Evolutionary conservation across 768 basidiomycete species (phyloP), one percentile per base, ranked within the genome.

Genomic region (Russula vinacea): DNA sequence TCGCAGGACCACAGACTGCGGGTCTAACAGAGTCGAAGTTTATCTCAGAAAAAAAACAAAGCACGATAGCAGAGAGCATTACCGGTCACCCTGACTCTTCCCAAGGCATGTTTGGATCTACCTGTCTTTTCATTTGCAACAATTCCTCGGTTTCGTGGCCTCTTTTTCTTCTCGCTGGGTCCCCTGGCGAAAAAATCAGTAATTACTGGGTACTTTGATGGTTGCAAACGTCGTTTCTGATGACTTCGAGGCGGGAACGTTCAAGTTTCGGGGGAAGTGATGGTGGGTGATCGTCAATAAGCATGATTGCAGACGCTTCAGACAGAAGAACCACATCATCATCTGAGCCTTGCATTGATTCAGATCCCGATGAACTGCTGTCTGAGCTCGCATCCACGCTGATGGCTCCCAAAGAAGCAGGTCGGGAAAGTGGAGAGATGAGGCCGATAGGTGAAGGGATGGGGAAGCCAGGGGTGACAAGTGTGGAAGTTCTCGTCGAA

Each of bases 381-480:
- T 32, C 47, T 6, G 60, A 32, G 35, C 55, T 51, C 16, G 49
- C 8, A 22, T 61, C 33, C 10, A 47, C 51, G n/a, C 59, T 61
- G 29, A 61, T 57, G 10, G 50, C 56, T 13, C 14, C 24, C 45
- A 35, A 6, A 2, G 55, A 65, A 26, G 42, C 42, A 3, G 24
- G 40, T 9, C 51, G 33, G 14, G 55, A 29, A n/a, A 3, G 47
- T 17, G 49, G 40, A 19, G 55, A 51, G 55, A 35, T 22, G 49
- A 8, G 3, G 9, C 33, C 29, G 60, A 39, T 22, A 16, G 56
- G 13, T 49, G 39, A 10, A 2, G 16, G 24, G 16, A 14, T 29
- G 39, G 59, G 9, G 59, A 61, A 37, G 55, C 49, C 10, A 65
- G 39, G 5, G 64, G 64, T 7, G 64, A 57, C 33, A 65, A 2